Base-by-base conservation (phyloP, 106 monocot genomes). In the Dendrobium nobile region DNA sequence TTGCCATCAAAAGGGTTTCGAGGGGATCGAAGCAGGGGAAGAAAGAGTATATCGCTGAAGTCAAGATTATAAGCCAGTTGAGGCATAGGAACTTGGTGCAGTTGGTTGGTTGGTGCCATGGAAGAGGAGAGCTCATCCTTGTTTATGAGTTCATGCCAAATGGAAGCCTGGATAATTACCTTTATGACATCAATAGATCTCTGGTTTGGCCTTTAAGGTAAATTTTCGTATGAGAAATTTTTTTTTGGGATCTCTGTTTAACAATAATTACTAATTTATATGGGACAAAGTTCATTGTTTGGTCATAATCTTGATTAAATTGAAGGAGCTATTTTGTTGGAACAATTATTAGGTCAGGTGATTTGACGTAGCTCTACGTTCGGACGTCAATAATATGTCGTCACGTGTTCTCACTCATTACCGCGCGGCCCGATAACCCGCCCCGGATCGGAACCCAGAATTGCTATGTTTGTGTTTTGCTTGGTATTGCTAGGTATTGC, bases 71-170 rank as follows among this genome's bases (percentile, higher is more conserved):
- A 18, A 91, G 91, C 83, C 80, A 40, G 77, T 67, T 91, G 22
- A 59, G 91, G 55, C 89, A 89, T 67, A 84, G 87, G 37, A 87
- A 91, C 78, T 77, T 91, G 31, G 91, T 91, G 5, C 85, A 82
- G 56, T 79, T 91, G 54, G 79, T 91, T 13, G 91, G 91, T 2
- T 91, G 87, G 87, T 91, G 89, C 85, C 91, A 89, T 42, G 77
- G 83, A 1, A 41, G 28, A 40, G 81, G 85, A 18, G 89, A 91
- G 6, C 70, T 89, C 72, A 54, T 91, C 16, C 89, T 91, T 22
- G 89, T 87, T 20, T 91, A 91, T 74, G 87, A 91, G 82, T 82
- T 82, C 74, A 85, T 91, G 91, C 87, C 83, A 28, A 89, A 89
- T n/a, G 83, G 91, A 42, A 91, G 91, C 79, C 87, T 91, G 18